These are phyloP conservation scores for Rutstroemia sp. DNA, from an alignment of 2,329 filamentous ascomycete species.

Conservation along the genomic window DNA sequence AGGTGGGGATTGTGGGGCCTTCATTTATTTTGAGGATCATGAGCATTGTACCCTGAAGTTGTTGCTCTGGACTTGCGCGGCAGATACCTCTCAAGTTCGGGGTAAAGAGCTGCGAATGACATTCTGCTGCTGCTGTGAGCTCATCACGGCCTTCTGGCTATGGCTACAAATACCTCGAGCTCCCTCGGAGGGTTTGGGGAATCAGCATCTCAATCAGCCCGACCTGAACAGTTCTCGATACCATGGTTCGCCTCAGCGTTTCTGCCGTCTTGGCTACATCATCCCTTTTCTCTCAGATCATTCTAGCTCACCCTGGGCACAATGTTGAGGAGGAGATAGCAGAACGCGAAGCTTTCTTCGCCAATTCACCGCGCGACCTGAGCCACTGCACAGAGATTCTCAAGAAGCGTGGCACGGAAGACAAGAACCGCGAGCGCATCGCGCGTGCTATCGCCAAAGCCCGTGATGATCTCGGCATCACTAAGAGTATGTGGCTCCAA, in stretches of 20 bases:
- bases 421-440: not conserved
- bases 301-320: not conserved
- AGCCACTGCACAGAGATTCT: not conserved
- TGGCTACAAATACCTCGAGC: not conserved
- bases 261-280: not conserved
- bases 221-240: not conserved
- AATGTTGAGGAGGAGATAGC: not conserved
- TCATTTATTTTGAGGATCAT: not conserved
- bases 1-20: not conserved
- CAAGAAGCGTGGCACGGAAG: not conserved
- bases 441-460: not conserved
- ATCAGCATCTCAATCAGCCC: not conserved
- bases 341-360: not conserved
- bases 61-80: not conserved
- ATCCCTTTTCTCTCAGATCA: not conserved
- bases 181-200: not conserved
- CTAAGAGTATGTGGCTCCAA: not conserved
- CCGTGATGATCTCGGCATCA: not conserved
- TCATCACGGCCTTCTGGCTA: not conserved
- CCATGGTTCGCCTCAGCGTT: not conserved
- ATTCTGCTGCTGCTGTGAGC: not conserved
- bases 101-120: not conserved
- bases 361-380: not conserved
- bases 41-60: not conserved
- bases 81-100: not conserved